phyloP scores from a whole-genome alignment of 2,329 filamentous ascomycete genomes.

The Chaetomiaceae sp. region DNA sequence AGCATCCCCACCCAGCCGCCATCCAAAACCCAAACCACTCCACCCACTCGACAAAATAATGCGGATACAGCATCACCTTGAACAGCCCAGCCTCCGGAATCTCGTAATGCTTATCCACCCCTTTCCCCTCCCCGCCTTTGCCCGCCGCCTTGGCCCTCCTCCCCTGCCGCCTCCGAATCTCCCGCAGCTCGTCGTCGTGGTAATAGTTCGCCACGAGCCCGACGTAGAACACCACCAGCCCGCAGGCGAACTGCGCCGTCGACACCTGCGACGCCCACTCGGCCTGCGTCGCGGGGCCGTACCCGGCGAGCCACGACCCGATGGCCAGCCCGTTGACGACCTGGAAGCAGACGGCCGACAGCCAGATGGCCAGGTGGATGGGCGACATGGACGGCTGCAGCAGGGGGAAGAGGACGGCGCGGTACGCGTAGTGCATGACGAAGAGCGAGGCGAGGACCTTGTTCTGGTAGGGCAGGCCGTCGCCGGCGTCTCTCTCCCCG shows the following conservation, averaged over 20 bases:
- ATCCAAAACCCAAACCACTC: constrained; percentile 93
- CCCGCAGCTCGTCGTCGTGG: constrained; percentile 84
- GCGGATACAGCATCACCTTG: constrained; percentile 76
- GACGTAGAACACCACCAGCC: constrained; percentile 69
- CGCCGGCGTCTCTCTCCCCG: too few species aligned
- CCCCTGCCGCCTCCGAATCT: constrained; percentile 71
- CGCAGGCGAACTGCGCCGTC: constrained; percentile 50
- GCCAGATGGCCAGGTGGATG: constrained; percentile 67
- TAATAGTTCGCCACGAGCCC: constrained; percentile 78
- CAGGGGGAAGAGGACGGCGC: constrained; percentile 76
- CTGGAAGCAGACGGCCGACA: constrained; percentile 67
- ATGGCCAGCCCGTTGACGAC: constrained; percentile 73
- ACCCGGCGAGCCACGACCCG: constrained; percentile 76
- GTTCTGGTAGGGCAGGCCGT: constrained; percentile 70
- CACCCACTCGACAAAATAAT: constrained; percentile 95
- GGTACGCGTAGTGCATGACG: constrained; percentile 82
- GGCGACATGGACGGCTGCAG: constrained; percentile 91
- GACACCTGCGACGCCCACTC: constrained; percentile 44
- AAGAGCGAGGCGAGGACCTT: constrained; percentile 69
- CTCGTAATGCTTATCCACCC: constrained; percentile 78
- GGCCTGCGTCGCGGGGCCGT: constrained; percentile 60
- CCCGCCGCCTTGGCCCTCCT: constrained; percentile 30
- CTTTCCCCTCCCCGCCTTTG: constrained; percentile 42
- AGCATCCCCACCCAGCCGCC: constrained; percentile 60
- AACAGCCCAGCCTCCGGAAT: constrained; percentile 83